Evolutionary conservation across 257 asterid genomes (phyloP).

Genomic region (Eucommia ulmoides): DNA sequence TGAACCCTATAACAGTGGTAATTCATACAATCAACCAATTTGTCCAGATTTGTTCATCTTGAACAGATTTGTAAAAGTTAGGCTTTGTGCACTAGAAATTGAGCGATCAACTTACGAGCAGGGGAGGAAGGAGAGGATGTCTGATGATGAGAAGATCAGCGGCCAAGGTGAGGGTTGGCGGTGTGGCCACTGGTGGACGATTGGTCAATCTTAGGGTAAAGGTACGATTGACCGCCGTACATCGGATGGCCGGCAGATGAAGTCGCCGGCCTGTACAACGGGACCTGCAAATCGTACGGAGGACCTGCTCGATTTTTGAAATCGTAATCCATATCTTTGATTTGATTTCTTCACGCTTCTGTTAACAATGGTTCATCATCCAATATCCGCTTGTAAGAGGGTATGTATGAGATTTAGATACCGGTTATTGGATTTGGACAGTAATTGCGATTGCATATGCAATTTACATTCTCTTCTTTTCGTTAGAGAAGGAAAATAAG

Average conservation of each 20-base stretch:
- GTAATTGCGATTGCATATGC: not conserved
- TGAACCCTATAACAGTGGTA: no score
- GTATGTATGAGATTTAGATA: no score
- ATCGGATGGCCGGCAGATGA: constrained; percentile 11
- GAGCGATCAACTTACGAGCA: not conserved
- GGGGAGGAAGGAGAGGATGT: constrained; percentile 14
- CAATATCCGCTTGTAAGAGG: constrained; percentile 71
- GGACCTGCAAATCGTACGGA: constrained; percentile 17
- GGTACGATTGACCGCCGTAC: constrained; percentile 14
- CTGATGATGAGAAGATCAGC: constrained; percentile 17
- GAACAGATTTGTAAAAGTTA: no score
- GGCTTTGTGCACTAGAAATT: no score
- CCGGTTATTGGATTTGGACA: no score
- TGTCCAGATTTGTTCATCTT: no score
- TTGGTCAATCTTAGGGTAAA: constrained; percentile 27
- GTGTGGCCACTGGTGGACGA: constrained; percentile 7
- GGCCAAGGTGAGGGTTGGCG: constrained; percentile 9
- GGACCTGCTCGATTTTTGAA: constrained; percentile 16
- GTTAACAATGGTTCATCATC: constrained; percentile 89
- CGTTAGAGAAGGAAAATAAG: no score
- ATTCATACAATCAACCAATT: no score
- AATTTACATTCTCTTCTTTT: no score
- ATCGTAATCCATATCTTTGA: constrained; percentile 34
- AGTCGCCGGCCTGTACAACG: constrained; percentile 12
- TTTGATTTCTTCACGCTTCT: no score